A percentile compares a stretch with the other conserved stretches of the same genome.
phyloP scores from a whole-genome alignment of 768 basidiomycete species.

The Suillus spraguei region DNA sequence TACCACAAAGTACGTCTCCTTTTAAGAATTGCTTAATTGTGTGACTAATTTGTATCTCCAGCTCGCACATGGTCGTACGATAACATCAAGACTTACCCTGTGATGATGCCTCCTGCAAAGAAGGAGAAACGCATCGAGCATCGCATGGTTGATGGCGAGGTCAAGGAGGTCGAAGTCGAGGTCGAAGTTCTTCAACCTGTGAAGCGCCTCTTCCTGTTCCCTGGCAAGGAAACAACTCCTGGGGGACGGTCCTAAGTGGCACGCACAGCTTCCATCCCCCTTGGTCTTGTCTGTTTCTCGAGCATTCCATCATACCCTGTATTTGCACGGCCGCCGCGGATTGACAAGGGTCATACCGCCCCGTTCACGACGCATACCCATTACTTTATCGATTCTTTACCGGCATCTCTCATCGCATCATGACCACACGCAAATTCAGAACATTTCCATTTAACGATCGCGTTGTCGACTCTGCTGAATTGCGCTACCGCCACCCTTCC shows the following conservation, averaged over 20 bases:
- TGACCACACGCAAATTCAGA: conserved; percentile 26
- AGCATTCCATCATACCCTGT: conserved; percentile 32
- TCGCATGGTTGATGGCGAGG: conserved; percentile 50
- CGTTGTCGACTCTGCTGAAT: conserved; percentile 33
- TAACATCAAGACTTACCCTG: conserved; percentile 67
- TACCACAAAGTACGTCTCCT: conserved; percentile 51
- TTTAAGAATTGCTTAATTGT: not conserved
- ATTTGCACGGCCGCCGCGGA: conserved; percentile 27
- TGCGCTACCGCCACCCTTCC: conserved; percentile 28
- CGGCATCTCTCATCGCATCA: conserved; percentile 20
- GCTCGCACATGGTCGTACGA: conserved; percentile 80
- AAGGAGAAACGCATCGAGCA: conserved; percentile 54
- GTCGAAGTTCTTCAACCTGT: conserved; percentile 56
- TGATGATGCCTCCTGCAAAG: conserved; percentile 51
- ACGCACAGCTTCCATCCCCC: not conserved
- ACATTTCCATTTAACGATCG: conserved; percentile 30
- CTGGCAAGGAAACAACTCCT: conserved; percentile 41
- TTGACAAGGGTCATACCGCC: conserved; percentile 33
- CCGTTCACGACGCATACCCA: conserved; percentile 35
- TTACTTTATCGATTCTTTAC: conserved; percentile 37
- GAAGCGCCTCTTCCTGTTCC: conserved; percentile 74
- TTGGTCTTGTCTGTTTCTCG: conserved; percentile 15
- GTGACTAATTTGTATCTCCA: conserved; percentile 27
- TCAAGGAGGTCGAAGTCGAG: conserved; percentile 52
- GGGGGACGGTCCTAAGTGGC: conserved; percentile 31